Percentiles rank a stretch among this genome's conserved stretches.
Evolutionary conservation across 2,329 filamentous ascomycete genomes (phyloP).

Genomic region (Teratosphaeria zuluensis): DNA sequence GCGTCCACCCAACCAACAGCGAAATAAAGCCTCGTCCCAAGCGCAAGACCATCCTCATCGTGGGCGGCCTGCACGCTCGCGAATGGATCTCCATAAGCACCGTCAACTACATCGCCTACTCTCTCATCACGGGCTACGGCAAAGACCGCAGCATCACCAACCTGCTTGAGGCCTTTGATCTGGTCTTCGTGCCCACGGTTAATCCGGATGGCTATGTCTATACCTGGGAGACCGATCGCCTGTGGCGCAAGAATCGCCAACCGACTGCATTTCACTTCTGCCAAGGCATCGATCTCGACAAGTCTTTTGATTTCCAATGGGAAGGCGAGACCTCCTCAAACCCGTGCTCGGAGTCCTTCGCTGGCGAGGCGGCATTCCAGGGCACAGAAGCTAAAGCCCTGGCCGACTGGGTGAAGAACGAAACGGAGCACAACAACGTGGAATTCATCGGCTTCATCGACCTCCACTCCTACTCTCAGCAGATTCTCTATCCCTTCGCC

Average conservation of each 20-base stretch:
- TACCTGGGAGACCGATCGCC: constrained; percentile 79
- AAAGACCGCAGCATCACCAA: constrained; percentile 61
- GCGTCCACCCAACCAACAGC: constrained; percentile 46
- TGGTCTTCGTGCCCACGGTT: constrained; percentile 76
- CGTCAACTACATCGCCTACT: constrained; percentile 84
- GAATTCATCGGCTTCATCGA: constrained; percentile 80
- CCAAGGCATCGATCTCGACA: constrained; percentile 79
- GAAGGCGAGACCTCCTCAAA: constrained; percentile 57
- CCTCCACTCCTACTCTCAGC: constrained; percentile 89
- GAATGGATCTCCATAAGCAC: constrained; percentile 96
- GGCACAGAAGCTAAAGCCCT: constrained; percentile 67
- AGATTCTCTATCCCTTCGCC: constrained; percentile 85
- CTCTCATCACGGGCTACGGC: constrained; percentile 72
- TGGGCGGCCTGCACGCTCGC: constrained; percentile 80
- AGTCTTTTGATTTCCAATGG: constrained; percentile 79
- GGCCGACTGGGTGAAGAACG: constrained; percentile 72
- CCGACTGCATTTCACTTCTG: constrained; percentile 74
- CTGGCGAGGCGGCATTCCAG: constrained; percentile 73
- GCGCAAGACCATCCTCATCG: constrained; percentile 70
- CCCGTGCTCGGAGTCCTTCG: constrained; percentile 84
- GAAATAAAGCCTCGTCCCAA: constrained; percentile 35
- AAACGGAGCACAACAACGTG: constrained; percentile 60
- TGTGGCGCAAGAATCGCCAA: constrained; percentile 94
- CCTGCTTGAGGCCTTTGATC: constrained; percentile 74
- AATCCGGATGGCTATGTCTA: constrained; percentile 95